These are phyloP conservation scores for Iberis amara DNA, from an alignment of 441 rosid genomes.

Conservation along the genomic window DNA sequence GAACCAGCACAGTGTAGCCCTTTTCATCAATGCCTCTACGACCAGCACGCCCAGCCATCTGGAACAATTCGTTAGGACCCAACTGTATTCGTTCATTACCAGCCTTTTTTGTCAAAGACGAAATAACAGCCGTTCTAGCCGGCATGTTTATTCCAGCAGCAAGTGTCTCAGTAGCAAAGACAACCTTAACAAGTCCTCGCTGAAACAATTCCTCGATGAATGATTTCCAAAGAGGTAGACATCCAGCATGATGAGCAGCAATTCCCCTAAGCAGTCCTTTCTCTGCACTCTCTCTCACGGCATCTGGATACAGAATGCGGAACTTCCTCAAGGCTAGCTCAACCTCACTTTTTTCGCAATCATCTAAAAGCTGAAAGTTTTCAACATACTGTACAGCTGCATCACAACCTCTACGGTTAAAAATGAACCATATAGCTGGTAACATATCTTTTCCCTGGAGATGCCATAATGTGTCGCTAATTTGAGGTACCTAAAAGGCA, in stretches of 20 bases:
- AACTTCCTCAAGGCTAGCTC: constrained; percentile 83
- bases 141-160: constrained; percentile 99
- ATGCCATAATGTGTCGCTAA: constrained; percentile 72
- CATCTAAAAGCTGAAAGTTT: constrained; percentile 66
- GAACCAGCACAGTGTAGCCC: constrained; percentile 82
- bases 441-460: constrained; percentile 73
- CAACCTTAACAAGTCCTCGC: constrained; percentile 84
- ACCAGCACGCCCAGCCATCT: constrained; percentile 99
- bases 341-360: constrained; percentile 74
- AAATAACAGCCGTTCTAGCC: constrained; percentile 83
- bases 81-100: constrained; percentile 61
- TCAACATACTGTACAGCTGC: constrained; percentile 88
- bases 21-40: constrained; percentile 86
- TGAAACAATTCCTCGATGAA: constrained; percentile 89
- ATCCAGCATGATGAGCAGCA: constrained; percentile 97
- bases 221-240: constrained; percentile 93
- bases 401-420: constrained; percentile 90
- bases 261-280: constrained; percentile 80
- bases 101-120: constrained; percentile 72
- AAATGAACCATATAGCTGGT: constrained; percentile 96
- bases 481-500: constrained; percentile 71
- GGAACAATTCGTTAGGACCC: constrained; percentile 81
- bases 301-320: constrained; percentile 80
- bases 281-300: constrained; percentile 76
- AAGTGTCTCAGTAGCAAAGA: constrained; percentile 95